phyloP scores from a whole-genome alignment of 768 basidiomycete genomes.

The Hysterangium stoloniferum region DNA sequence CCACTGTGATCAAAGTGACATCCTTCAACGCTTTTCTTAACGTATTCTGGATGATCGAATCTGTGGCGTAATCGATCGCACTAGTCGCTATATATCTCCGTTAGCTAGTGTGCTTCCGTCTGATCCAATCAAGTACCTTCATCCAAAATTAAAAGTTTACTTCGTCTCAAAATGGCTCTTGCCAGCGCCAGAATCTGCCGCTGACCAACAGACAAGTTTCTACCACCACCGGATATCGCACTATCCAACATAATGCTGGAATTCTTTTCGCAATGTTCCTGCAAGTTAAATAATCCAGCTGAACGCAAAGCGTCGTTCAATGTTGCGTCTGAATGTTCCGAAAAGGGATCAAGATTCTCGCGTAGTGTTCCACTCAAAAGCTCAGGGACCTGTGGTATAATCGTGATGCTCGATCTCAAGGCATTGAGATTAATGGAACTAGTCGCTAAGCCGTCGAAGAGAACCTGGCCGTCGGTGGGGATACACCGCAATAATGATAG shows the following conservation, averaged over 20 bases:
- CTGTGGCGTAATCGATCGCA: conserved; percentile 48
- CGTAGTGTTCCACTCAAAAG: conserved; percentile 25
- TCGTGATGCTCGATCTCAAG: conserved; percentile 49
- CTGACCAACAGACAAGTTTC: conserved; percentile 25
- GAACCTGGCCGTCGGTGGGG: conserved; percentile 29
- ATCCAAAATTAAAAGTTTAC: conserved; percentile 26
- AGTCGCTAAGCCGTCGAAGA: conserved; percentile 28
- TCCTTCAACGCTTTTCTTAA: conserved; percentile 32
- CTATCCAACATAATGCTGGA: conserved; percentile 24
- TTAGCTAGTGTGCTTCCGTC: conserved; percentile 16
- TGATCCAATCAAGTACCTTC: conserved; percentile 24
- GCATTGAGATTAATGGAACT: conserved; percentile 41
- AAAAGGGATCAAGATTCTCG: conserved; percentile 21
- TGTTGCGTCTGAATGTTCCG: conserved; percentile 12
- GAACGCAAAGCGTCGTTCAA: conserved; percentile 13
- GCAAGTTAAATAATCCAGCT: conserved; percentile 3
- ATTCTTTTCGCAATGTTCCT: conserved; percentile 28
- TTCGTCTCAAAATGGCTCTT: conserved; percentile 23
- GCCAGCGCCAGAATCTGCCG: conserved; percentile 34
- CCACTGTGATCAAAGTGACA: conserved; percentile 42
- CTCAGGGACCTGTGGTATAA: conserved; percentile 40
- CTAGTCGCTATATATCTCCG: conserved; percentile 35
- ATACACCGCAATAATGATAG: conserved; percentile 32
- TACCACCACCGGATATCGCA: conserved; percentile 20
- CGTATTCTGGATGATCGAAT: conserved; percentile 35